Base-by-base conservation (phyloP, 495 filamentous ascomycete genomes). In the Daldinia concentrica region DNA sequence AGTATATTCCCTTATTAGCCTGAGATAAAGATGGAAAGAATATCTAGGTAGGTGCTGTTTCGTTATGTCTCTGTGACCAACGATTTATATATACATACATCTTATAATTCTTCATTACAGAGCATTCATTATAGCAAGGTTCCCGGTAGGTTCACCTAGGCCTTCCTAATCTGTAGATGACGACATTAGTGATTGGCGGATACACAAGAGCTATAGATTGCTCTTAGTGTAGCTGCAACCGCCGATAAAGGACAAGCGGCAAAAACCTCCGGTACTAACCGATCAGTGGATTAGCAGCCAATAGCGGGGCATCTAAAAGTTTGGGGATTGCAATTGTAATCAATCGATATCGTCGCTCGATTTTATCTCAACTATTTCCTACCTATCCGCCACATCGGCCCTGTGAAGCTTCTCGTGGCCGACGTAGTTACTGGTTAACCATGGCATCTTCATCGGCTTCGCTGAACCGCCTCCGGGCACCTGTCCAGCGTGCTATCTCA, bases 391-490 rank as follows among this genome's bases (percentile, higher is more conserved):
- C 19, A 37, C 12, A 50, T 3, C 34, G 29, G 29, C 50, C 37
- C 5, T 32, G 37, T 15, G 24, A 30, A 24, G 14, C 19, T 51
- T 50, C 9, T 55, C 12, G 22, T 30, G 36, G 30, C 15, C 29
- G 14, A 41, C 30, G 56, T 19, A 58, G 26, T 2, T 26, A 41
- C 24, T 32, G 32, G 34, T 58, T 22, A 26, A 65, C 14, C 19
- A 78, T 78, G 76, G 68, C 71, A 9, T 78, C 76, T 11, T 29
- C 66, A 12, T 66, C 71, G 1, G 58, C 68, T 7, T 62, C 73
- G 7, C 36, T 78, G 11, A 56, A 69, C 37, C 65, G 73, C 17
- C 64, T 75, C 12, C 62, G 68, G 36, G 68, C 71, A 29, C 74
- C 76, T 14, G 41, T 78, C 0, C 76, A 73, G 58, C 70, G 74